Percentiles rank a stretch among this genome's conserved stretches.
Evolutionary conservation across 768 basidiomycete species (phyloP).

Genomic region (Hygrocybe punicea): DNA sequence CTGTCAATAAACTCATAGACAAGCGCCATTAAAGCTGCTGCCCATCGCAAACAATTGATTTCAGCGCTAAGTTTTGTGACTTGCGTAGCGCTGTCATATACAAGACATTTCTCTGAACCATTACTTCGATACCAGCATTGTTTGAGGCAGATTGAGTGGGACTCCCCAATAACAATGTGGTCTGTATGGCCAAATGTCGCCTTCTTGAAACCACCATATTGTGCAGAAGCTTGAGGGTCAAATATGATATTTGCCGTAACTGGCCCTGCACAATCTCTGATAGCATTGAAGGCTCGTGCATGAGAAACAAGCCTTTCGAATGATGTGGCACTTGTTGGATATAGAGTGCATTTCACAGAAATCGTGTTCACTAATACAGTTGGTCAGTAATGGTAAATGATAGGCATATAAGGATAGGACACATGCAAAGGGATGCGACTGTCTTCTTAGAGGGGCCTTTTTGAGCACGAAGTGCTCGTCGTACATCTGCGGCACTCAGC

Average conservation of each 20-base stretch:
- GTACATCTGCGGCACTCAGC: no score
- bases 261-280: background rate
- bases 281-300: background rate
- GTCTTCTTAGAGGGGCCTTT: background rate
- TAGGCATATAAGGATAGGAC: background rate
- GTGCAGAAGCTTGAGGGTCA: background rate
- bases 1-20: conserved; percentile 17
- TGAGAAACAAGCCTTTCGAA: background rate
- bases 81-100: conserved; percentile 15
- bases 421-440: background rate
- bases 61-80: no score
- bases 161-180: background rate
- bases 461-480: background rate
- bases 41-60: conserved; percentile 23
- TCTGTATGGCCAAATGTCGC: conserved; percentile 5
- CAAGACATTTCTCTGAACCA: conserved; percentile 1
- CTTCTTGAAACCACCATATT: conserved; percentile 1
- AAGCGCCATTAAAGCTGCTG: conserved; percentile 14
- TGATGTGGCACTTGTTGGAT: background rate
- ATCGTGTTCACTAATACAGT: background rate
- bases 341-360: background rate
- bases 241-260: background rate
- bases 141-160: conserved; percentile 9
- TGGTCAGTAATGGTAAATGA: no score
- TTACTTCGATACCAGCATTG: conserved; percentile 13